A percentile compares a stretch with the other conserved stretches of the same genome.
phyloP scores from a whole-genome alignment of 345 rosid species.

The Populus alba region DNA sequence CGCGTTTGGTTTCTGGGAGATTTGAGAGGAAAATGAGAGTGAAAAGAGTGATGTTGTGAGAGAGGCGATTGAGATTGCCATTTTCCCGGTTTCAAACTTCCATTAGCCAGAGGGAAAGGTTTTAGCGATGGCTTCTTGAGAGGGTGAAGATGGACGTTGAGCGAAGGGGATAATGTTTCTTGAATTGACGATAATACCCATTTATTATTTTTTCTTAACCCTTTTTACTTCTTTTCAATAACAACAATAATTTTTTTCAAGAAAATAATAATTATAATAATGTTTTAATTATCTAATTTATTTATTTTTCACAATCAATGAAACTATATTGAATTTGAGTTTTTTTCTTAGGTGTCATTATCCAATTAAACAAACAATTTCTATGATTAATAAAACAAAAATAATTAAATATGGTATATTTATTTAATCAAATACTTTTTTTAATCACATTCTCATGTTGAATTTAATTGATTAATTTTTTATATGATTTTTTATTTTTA shows the following conservation, averaged over 20 bases:
- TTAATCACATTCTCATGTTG: neutral
- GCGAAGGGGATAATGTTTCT: constrained; percentile 2
- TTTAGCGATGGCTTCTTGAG: neutral
- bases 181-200: neutral
- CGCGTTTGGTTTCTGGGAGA: constrained; percentile 48
- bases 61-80: constrained; percentile 60
- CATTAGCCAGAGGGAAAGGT: neutral
- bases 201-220: neutral
- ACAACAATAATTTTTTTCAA: no score
- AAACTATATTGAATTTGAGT: neutral
- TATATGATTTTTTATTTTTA: no score
- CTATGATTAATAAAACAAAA: neutral
- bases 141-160: neutral
- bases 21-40: constrained; percentile 73
- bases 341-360: neutral
- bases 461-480: no score
- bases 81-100: constrained; percentile 10
- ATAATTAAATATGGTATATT: neutral
- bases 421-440: neutral
- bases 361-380: neutral
- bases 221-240: no score
- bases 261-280: no score
- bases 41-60: constrained; percentile 66
- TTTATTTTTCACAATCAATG: neutral
- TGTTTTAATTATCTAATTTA: neutral